Base-by-base conservation (phyloP, 441 rosid genomes). In the Populus hybrid region DNA sequence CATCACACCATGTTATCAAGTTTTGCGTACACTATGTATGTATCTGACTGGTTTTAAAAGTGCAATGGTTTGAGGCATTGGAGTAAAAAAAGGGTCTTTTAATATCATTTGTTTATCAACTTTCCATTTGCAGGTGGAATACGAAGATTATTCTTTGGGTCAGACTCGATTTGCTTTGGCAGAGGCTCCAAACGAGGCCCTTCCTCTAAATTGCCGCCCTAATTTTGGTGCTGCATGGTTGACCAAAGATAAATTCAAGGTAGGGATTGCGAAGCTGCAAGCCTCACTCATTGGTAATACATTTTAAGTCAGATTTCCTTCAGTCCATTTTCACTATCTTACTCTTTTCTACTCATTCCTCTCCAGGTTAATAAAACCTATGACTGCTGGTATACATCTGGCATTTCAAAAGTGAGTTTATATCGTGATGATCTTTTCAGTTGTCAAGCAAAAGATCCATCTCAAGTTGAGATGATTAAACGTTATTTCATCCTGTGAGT, bases 181-280 rank as follows among this genome's bases (percentile, higher is more conserved):
- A 70, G 99, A 95, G 88, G 93, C 98, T 81, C 99, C 99, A 21
- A 81, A 85, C 61, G 97, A 92, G 84, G 97, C 95, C 16, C 99
- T 95, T 85, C 99, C 99, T 76, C 85, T 84, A 69, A 81, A 87
- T 82, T 95, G 99, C 81, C 82, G 98, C 79, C 97, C 99, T 80
- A 85, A 85, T 87, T 95, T 95, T 78, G 91, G 90, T 61, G 85
- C 82, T 81, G 95, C 90, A 23, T 89, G 91, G 90, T 78, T 88
- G 81, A 85, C 94, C 73, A 93, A 91, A 84, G 90, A 92, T 88
- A 88, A 84, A 80, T 93, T 95, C 78, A 87, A 95, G 98, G 99
- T 86, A 80, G 50, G 71, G 38, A 70, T 35, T 81, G 73, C 69
- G 11, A 65, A 78, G 76, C 40, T 72, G 72, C 71, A 32, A 34